Conservation (phyloP, 257 asterid genomes). For the Gentiana macrophylla region DNA sequence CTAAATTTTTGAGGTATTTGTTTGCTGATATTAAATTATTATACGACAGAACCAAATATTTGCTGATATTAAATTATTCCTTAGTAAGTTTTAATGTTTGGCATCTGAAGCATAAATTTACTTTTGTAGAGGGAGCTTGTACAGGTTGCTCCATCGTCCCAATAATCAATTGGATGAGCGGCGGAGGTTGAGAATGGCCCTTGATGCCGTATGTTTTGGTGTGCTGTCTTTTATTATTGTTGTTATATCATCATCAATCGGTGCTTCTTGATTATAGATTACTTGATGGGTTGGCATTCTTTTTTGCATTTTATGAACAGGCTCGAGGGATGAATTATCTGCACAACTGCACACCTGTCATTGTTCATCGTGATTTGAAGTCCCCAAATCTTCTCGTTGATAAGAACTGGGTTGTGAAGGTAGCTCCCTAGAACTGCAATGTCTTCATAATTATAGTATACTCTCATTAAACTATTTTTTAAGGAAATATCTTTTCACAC, state of each 20-base stretch:
- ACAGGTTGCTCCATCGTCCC: conserved; percentile 85
- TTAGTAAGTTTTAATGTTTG: neutral
- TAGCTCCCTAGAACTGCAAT: conserved; percentile 21
- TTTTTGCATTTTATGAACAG: conserved; percentile 26
- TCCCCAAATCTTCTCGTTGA: conserved; percentile 97
- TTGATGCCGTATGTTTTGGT: conserved; percentile 72
- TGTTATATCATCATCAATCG: conserved; percentile 11
- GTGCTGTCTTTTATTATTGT: neutral
- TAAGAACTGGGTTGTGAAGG: conserved; percentile 97
- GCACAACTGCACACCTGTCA: conserved; percentile 80
- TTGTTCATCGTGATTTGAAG: conserved; percentile 96
- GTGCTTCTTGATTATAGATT: neutral
- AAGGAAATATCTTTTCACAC: too few species aligned
- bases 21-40: too few species aligned
- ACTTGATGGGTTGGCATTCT: conserved; percentile 3
- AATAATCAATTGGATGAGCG: conserved; percentile 90
- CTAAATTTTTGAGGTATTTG: too few species aligned
- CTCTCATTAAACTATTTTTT: conserved; percentile 2
- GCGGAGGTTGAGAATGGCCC: conserved; percentile 86
- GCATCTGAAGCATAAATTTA: conserved; percentile 17
- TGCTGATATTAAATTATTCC: neutral
- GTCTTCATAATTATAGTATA: conserved; percentile 2
- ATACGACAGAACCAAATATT: too few species aligned
- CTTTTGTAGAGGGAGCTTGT: conserved; percentile 84
- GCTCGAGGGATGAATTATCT: conserved; percentile 98